Evolutionary conservation across 1,139 yeast species (phyloP), one percentile per base, ranked within the genome.

Genomic region (Protomyces arabidopsidicola): DNA sequence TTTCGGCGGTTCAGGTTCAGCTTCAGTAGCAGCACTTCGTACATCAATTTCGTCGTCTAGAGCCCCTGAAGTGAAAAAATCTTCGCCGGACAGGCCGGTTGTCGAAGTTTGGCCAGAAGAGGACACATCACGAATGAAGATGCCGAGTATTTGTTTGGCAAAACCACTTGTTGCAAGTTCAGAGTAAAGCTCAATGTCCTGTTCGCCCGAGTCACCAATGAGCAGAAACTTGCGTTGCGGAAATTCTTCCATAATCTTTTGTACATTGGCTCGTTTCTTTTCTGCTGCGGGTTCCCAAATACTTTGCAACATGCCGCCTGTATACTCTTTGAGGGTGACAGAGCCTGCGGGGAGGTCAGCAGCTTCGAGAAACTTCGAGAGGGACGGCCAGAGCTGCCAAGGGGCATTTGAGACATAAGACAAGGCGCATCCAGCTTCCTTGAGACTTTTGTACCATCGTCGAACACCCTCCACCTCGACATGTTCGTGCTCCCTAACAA

Each of bases 361-460:
- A 39, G 77, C 72, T 42, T 77, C 73, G 71, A 87, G 77, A 74
- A 86, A 93, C 58, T 84, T 82, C 20, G 78, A 72, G 56, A 93
- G 81, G 6, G 86, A 80, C 10, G 86, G 81, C 73, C 80, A 90
- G 42, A 93, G 76, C 74, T 91, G 98, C 84, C 95, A 88, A 0
- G 99, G 99, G 0, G 96, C 86, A 74, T 95, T 95, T 4, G 97
- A 90, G 1, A 95, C 98, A 72, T 93, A 95, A 72, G 90, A 97
- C 71, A 89, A 85, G 38, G 84, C 78, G 10, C 87, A 81, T 4
- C 83, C 79, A 12, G 70, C 68, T 1, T 67, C 65, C 22, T 70
- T 69, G 68, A 84, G 71, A 68, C 75, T 70, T 54, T 78, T 72
- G 72, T 84, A 90, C 91, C 96, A 90, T 36, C 80, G 78, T 0